A percentile compares a stretch with the other conserved stretches of the same genome.
These are phyloP conservation scores for Chalciporus piperatoides DNA, from an alignment of 1,284 basidiomycete genomes.

Conservation along the genomic window DNA sequence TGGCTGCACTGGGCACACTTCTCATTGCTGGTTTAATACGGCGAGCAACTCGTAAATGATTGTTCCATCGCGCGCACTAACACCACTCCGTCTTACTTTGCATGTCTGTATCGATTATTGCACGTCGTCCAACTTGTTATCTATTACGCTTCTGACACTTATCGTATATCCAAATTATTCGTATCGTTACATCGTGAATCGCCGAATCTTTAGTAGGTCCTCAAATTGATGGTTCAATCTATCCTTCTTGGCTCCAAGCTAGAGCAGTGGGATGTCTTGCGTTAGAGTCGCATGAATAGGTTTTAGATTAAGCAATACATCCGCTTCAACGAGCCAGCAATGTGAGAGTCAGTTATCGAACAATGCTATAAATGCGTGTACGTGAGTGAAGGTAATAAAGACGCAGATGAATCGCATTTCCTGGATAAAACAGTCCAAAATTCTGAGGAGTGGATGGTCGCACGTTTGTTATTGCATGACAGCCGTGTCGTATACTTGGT, in stretches of 20 bases:
- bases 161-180: slow-evolving; percentile 30
- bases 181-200: not conserved
- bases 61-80: slow-evolving; percentile 22
- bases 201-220: slow-evolving; percentile 16
- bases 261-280: not conserved
- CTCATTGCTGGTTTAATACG: slow-evolving; percentile 81
- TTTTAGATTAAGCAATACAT: slow-evolving; percentile 34
- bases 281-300: slow-evolving; percentile 9
- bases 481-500: slow-evolving; percentile 1
- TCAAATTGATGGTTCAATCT: slow-evolving; percentile 7
- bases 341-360: slow-evolving; percentile 24
- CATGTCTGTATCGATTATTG: slow-evolving; percentile 14
- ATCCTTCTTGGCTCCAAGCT: not conserved
- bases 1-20: slow-evolving; percentile 82
- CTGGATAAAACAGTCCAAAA: slow-evolving; percentile 16
- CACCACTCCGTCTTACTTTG: slow-evolving; percentile 9
- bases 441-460: slow-evolving; percentile 2
- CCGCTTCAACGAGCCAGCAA: slow-evolving; percentile 15
- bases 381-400: slow-evolving; percentile 22
- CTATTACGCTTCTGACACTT: slow-evolving; percentile 17
- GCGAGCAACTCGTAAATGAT: slow-evolving; percentile 74
- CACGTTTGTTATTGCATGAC: not conserved
- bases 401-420: slow-evolving; percentile 26
- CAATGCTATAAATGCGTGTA: slow-evolving; percentile 34
- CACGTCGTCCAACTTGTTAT: slow-evolving; percentile 11